Evolutionary conservation across 768 basidiomycete species (phyloP), one percentile per base, ranked within the genome.

Genomic region (Daedaleopsis nitida): DNA sequence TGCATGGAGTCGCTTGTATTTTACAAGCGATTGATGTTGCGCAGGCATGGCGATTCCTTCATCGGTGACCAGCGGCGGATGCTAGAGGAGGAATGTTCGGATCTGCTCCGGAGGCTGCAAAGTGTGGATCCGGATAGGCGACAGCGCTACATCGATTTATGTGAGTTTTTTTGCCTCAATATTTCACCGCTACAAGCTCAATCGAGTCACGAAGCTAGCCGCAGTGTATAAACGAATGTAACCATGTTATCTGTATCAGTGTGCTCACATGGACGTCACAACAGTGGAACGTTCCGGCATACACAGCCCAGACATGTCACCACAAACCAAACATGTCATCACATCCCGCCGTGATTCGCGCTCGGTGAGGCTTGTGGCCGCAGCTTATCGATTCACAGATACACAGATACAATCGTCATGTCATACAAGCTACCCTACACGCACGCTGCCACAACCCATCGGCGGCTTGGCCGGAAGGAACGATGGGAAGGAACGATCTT

Each of bases 1-100:
- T 96, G 94, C 70, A 87, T 98, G 82, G 94, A 96, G 68, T 92
- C 93, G 0, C 80, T 97, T 39, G 87, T 94, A 1, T 83, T 91
- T 67, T 97, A 97, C 75, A 88, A 88, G 69, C 80, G 77, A 27
- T 73, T 94, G n/a, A 73, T 94, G 27, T 61, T 90, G n/a, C 74
- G 72, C 55, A 79, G 84, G 35, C 77, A 84, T 64, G 57, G 75
- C 2, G 65, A 72, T 11, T 62, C 66, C 1, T 63, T 76, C 23
- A 73, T 77, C n/a, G 73, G 68, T n/a, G 69, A 67, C n/a, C 66
- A 70, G 1, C 70, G 59, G 1, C 35, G 60, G 7, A 52, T 55
- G 4, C 65, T 85, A 60, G 73, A 65, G 27, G 68, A 75, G 14
- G 81, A 83, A 16, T 86, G 87, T 69, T 65, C 78, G 1, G 60